Base-by-base conservation (phyloP, 371 early-diverging fungal species). In the Circinella minor region DNA sequence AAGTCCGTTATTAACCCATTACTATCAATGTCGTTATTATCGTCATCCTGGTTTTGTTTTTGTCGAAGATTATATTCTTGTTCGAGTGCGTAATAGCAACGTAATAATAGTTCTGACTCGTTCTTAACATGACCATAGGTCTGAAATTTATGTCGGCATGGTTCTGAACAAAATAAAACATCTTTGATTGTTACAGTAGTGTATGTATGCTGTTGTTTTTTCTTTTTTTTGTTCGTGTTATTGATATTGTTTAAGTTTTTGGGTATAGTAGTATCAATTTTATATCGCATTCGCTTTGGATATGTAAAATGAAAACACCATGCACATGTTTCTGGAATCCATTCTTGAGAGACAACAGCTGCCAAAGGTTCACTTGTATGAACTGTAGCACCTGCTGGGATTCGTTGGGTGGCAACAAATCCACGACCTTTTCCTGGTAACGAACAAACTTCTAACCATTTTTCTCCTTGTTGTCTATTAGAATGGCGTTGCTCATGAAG, bases 361-460 rank as follows among this genome's bases (percentile, higher is more conserved):
- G 83, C 75, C 1, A 79, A 62, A n/a, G 81, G 80, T 2, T 66
- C 54, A 18, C 78, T 76, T 20, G 70, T 61, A 55, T 78, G 75
- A 14, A 83, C 48, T 1, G 54, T 20, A 1, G 75, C 70, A 20
- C 79, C 81, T 38, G 73, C 70, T 18, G 73, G 63, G 17, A 83
- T 78, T 36, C 20, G 59, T 27, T 59, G 61, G 10, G 61, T 74
- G 3, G 81, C 79, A 55, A 68, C 63, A 64, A 70, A 81, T 1
- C 73, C 81, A 68, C 83, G 71, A 1, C 83, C 81, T 73, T 78
- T 81, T 36, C 77, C 72, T 3, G 78, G 75, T n/a, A 83, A 64
- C 13, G 51, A 3, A 61, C 51, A 18, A 36, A 63, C 36, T 63
- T 38, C 57, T 49, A 65, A 43, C 48, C 47, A 69, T 18, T 37